A percentile compares a stretch with the other conserved stretches of the same genome.
Conservation (phyloP, 805 yeast genomes). For the Hanseniaspora taiwanica region DNA sequence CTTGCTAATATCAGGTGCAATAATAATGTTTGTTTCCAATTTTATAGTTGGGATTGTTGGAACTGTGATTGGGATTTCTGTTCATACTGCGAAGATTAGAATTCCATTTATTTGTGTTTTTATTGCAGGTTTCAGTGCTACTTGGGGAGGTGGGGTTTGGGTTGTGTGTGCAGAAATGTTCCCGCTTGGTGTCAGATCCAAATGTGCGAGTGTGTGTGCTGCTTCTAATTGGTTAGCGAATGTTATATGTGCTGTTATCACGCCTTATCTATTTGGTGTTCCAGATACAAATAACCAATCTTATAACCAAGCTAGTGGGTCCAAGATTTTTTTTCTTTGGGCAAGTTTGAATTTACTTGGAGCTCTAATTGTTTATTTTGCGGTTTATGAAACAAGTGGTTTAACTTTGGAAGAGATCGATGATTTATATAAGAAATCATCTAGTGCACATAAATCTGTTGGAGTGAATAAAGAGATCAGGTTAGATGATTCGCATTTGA, state of each 20-base stretch:
- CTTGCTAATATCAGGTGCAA: constrained; percentile 57
- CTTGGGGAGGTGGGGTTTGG: constrained; percentile 82
- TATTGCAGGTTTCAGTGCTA: constrained; percentile 63
- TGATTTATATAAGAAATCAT: constrained; percentile 51
- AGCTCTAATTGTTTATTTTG: constrained; percentile 46
- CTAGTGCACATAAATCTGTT: constrained; percentile 38
- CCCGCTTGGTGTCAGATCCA: constrained; percentile 61
- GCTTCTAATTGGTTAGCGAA: constrained; percentile 74
- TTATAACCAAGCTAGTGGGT: constrained; percentile 57
- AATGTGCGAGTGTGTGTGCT: constrained; percentile 62
- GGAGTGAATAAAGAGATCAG: constrained; percentile 24
- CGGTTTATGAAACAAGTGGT: constrained; percentile 71
- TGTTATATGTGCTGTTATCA: constrained; percentile 58
- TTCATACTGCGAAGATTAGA: constrained; percentile 40
- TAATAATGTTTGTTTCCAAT: constrained; percentile 58
- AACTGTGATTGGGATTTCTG: constrained; percentile 28
- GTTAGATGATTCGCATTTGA: constrained; percentile 5
- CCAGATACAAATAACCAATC: constrained; percentile 24
- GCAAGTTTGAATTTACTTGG: constrained; percentile 55
- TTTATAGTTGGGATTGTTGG: constrained; percentile 60
- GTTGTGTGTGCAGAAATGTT: constrained; percentile 53
- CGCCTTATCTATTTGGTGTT: constrained; percentile 63
- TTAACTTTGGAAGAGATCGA: constrained; percentile 72
- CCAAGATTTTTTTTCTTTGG: constrained; percentile 69
- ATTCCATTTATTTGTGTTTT: constrained; percentile 51